Evolutionary conservation across 768 basidiomycete species (phyloP).

Genomic region (Boletus tomentosulus): DNA sequence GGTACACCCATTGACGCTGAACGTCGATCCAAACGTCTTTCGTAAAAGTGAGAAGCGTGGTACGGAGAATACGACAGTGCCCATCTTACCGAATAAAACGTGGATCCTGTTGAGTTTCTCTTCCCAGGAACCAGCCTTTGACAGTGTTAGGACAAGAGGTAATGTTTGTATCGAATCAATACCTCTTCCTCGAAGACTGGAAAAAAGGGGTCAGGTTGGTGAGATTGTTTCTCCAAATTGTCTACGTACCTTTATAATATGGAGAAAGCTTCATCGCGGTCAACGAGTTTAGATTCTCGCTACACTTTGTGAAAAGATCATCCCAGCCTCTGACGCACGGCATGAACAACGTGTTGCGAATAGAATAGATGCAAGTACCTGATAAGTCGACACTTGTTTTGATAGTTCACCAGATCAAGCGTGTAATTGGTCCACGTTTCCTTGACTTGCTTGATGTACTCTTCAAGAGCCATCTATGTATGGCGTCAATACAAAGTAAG

Average conservation of each 20-base stretch:
- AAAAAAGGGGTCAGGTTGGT: slow-evolving; percentile 3
- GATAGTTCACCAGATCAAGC: slow-evolving; percentile 94
- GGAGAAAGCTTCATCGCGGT: slow-evolving; percentile 97
- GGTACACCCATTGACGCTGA: slow-evolving; percentile 98
- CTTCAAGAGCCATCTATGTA: slow-evolving; percentile 86
- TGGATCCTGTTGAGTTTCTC: slow-evolving; percentile 96
- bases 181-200: slow-evolving; percentile 88
- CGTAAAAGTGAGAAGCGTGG: not conserved
- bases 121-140: slow-evolving; percentile 85
- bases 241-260: slow-evolving; percentile 82
- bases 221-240: not conserved
- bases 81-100: slow-evolving; percentile 81
- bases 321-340: slow-evolving; percentile 77
- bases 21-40: slow-evolving; percentile 99
- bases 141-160: slow-evolving; percentile 6
- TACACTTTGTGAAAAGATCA: slow-evolving; percentile 93
- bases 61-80: not conserved
- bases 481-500: slow-evolving; percentile 7
- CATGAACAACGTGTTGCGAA: slow-evolving; percentile 3
- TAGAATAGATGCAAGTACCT: slow-evolving; percentile 37
- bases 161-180: slow-evolving; percentile 6
- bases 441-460: slow-evolving; percentile 94
- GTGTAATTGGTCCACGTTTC: slow-evolving; percentile 97
- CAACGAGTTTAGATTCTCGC: slow-evolving; percentile 94
- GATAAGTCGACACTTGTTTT: slow-evolving; percentile 97